Conservation (phyloP, 495 filamentous ascomycete genomes). For the Penicillium chermesinum region DNA sequence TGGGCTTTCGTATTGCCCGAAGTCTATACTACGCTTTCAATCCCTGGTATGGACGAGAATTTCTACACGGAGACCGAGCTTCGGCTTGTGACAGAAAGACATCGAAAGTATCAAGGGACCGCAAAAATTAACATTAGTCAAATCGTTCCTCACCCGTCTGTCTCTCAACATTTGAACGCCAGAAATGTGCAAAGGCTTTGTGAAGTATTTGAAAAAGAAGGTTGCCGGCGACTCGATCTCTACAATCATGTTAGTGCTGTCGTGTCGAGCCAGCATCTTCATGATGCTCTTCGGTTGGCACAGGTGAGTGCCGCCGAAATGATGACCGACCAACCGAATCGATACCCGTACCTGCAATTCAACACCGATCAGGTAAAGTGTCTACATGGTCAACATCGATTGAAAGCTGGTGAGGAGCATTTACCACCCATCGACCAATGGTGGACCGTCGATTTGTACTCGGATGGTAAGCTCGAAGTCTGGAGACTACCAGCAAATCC, state of each 20-base stretch:
- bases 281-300: slow-evolving; percentile 3
- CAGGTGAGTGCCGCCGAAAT: slow-evolving; percentile 3
- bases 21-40: not conserved
- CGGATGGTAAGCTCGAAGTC: slow-evolving; percentile 18
- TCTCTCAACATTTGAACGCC: slow-evolving; percentile 5
- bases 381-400: slow-evolving; percentile 32
- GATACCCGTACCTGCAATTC: slow-evolving; percentile 9
- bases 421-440: slow-evolving; percentile 23
- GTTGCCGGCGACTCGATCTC: slow-evolving; percentile 19
- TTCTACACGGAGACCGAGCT: slow-evolving; percentile 6
- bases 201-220: slow-evolving; percentile 22
- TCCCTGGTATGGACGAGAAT: slow-evolving; percentile 6
- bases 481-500: not conserved
- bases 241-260: slow-evolving; percentile 23
- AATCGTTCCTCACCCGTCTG: slow-evolving; percentile 12
- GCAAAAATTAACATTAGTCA: slow-evolving; percentile 15
- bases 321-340: slow-evolving; percentile 6
- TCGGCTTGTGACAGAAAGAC: slow-evolving; percentile 2
- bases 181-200: slow-evolving; percentile 22
- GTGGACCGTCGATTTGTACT: slow-evolving; percentile 39
- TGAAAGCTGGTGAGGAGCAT: slow-evolving; percentile 23
- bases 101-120: slow-evolving; percentile 14
- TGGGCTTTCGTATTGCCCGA: not conserved
- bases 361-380: slow-evolving; percentile 14
- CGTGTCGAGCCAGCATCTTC: slow-evolving; percentile 17